Evolutionary conservation across 345 rosid genomes (phyloP).

Genomic region (Syzygium grande): DNA sequence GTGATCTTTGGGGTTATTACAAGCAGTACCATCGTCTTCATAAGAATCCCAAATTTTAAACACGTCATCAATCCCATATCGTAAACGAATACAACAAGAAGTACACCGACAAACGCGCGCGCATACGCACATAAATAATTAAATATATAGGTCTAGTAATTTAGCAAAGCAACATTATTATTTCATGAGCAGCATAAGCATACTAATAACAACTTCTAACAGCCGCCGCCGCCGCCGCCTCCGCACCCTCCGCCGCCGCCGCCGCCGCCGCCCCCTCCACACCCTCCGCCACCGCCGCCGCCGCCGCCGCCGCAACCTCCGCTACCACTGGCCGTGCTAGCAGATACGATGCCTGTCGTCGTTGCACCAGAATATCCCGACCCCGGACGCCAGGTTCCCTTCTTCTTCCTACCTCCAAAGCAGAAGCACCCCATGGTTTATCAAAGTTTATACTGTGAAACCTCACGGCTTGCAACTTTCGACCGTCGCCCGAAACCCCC

Average conservation of each 20-base stretch:
- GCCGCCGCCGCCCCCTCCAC: rapidly evolving
- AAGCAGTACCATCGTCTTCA: neutral
- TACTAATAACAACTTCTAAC: neutral
- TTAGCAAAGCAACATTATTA: neutral
- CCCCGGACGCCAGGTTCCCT: neutral
- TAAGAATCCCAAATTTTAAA: neutral
- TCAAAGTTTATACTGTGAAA: neutral
- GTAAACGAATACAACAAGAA: neutral
- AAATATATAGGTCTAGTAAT: neutral
- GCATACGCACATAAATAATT: neutral
- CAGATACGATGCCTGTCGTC: neutral
- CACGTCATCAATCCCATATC: neutral
- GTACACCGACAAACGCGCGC: neutral
- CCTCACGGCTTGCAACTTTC: neutral
- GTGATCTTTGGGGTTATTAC: neutral
- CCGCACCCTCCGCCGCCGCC: neutral
- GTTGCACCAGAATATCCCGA: neutral
- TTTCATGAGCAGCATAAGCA: neutral
- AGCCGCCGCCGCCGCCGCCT: neutral
- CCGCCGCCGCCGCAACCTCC: neutral
- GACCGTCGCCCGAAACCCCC: neutral
- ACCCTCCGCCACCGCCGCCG: neutral
- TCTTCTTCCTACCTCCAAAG: neutral
- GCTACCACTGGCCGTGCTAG: neutral
- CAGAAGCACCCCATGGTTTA: neutral